Percentiles rank a stretch among this genome's conserved stretches.
Conservation (phyloP, 352 stramenopile species). For the Pseudoperonospora humuli region DNA sequence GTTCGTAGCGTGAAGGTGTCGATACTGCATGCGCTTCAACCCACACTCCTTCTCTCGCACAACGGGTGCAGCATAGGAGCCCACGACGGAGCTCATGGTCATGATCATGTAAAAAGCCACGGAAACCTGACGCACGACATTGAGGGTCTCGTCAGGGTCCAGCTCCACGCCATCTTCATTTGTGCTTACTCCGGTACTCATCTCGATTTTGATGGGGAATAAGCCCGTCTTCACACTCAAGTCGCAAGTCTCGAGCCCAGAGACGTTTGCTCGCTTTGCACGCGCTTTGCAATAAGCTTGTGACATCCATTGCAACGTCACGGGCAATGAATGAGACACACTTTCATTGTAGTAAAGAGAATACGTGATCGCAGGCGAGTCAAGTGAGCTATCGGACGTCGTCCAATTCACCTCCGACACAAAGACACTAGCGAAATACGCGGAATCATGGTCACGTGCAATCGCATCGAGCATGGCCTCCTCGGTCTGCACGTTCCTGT, state of each 20-base stretch:
- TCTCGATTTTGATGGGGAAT: conserved; percentile 26
- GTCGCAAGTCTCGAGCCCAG: conserved; percentile 26
- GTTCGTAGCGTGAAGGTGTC: conserved; percentile 45
- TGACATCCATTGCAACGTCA: conserved; percentile 46
- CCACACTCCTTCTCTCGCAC: conserved; percentile 64
- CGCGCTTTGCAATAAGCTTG: conserved; percentile 46
- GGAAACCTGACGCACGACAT: conserved; percentile 78
- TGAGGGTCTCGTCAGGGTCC: conserved; percentile 26
- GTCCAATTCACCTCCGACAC: conserved; percentile 35
- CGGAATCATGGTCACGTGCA: conserved; percentile 27
- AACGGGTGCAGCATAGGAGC: conserved; percentile 49
- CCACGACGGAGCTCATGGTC: conserved; percentile 49
- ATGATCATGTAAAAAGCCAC: conserved; percentile 83
- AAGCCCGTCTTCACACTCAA: conserved; percentile 43
- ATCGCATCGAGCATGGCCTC: conserved; percentile 38
- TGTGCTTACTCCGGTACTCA: conserved; percentile 11
- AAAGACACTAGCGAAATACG: conserved; percentile 51
- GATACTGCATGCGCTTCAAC: conserved; percentile 66
- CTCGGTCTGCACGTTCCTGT: conserved; percentile 20
- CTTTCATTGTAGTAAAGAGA: conserved; percentile 63
- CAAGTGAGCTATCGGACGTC: conserved; percentile 4
- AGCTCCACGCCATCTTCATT: conserved; percentile 20
- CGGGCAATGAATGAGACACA: conserved; percentile 45
- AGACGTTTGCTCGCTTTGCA: conserved; percentile 7
- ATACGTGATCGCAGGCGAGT: conserved; percentile 25